phyloP scores from a whole-genome alignment of 192 early-diverging fungal genomes.

The Podila minutissima region DNA sequence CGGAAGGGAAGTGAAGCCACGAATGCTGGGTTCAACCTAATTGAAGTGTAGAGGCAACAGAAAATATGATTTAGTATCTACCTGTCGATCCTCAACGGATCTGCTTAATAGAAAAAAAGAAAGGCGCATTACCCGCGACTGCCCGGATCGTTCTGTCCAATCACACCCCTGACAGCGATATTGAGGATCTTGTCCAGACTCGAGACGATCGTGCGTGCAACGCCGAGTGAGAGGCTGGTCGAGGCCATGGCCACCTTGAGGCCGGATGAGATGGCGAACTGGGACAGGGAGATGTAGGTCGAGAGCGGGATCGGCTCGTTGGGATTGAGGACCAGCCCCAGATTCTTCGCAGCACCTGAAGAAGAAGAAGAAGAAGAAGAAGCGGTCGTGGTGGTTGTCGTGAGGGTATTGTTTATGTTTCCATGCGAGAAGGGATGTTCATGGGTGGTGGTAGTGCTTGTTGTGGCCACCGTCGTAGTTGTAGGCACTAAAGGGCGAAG shows the following conservation, averaged over 20 bases:
- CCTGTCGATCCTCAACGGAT: neutral
- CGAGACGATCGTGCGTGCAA: constrained; percentile 42
- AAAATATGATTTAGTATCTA: neutral
- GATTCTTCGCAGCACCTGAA: neutral
- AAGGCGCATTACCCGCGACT: constrained; percentile 11
- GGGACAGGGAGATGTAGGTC: constrained; percentile 38
- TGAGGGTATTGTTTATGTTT: too few relatives aligned
- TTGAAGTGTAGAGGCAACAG: neutral
- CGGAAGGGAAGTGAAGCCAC: constrained; percentile 47
- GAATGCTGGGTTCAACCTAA: constrained; percentile 32
- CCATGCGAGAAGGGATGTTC: too few relatives aligned
- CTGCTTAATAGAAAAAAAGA: too few relatives aligned
- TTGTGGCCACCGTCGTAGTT: constrained; percentile 1
- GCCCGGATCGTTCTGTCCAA: constrained; percentile 20
- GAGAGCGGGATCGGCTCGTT: constrained; percentile 33
- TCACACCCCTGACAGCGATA: constrained; percentile 18
- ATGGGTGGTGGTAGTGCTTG: too few relatives aligned
- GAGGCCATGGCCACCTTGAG: constrained; percentile 50
- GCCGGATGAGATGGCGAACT: constrained; percentile 32
- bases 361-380: neutral
- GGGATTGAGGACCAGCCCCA: constrained; percentile 4
- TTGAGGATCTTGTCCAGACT: constrained; percentile 28
- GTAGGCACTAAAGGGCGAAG: neutral
- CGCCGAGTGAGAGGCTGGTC: constrained; percentile 32
- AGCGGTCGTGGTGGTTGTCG: neutral